Evolutionary conservation across 2,329 filamentous ascomycete species (phyloP).

Genomic region (Zasmidium cellare): DNA sequence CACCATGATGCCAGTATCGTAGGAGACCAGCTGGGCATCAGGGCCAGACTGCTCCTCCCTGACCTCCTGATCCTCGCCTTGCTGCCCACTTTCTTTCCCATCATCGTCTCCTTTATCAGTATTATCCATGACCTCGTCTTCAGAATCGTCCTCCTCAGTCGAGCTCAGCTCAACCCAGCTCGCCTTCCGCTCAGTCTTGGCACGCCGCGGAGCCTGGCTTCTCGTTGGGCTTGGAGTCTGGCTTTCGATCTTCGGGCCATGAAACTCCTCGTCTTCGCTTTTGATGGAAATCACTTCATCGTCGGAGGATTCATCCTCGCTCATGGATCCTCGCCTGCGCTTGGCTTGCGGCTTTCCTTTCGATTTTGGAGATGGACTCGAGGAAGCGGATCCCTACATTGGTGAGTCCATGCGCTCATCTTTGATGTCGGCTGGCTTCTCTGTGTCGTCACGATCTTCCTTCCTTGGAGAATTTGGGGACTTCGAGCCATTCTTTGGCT

Average conservation of each 20-base stretch:
- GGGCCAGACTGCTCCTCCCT: background rate
- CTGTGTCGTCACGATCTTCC: background rate
- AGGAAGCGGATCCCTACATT: background rate
- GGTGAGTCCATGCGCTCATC: background rate
- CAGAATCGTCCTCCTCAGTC: background rate
- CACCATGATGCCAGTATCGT: background rate
- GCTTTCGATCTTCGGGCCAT: background rate
- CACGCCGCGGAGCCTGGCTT: background rate
- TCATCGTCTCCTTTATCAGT: background rate
- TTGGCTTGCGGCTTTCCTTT: background rate
- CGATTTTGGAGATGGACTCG: background rate
- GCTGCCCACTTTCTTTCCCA: background rate
- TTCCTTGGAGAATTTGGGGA: background rate
- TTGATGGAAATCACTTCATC: background rate
- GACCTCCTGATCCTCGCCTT: background rate
- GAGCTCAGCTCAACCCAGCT: background rate
- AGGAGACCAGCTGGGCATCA: background rate
- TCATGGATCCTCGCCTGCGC: background rate
- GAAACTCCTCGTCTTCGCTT: background rate
- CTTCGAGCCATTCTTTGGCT: background rate
- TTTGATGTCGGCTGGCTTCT: background rate
- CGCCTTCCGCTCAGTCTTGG: background rate
- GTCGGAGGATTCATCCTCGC: background rate
- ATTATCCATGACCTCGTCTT: background rate
- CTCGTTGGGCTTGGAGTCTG: background rate